Percentiles rank a stretch among this genome's conserved stretches.
Conservation (phyloP, 2,329 filamentous ascomycete genomes). For the Claviceps sp. region DNA sequence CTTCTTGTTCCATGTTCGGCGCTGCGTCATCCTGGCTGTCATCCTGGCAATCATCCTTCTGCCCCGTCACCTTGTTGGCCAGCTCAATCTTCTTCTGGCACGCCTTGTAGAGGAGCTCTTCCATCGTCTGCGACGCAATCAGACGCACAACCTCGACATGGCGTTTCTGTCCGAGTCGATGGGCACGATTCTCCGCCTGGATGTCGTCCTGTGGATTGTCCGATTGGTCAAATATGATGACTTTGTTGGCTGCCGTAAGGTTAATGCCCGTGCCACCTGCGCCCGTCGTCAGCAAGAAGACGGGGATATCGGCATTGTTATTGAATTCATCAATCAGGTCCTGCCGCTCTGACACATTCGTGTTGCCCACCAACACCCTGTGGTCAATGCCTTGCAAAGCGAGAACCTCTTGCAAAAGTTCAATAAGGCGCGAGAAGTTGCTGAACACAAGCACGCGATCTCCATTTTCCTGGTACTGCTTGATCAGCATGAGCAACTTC, state of each 20-base stretch:
- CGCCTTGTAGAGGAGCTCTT: conserved; percentile 84
- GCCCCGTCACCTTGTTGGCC: conserved; percentile 47
- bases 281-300: conserved; percentile 86
- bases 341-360: conserved; percentile 71
- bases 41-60: conserved; percentile 16
- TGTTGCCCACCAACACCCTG: conserved; percentile 76
- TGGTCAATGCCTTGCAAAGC: conserved; percentile 60
- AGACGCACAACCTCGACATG: conserved; percentile 85
- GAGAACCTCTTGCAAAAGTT: conserved; percentile 77
- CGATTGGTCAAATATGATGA: conserved; percentile 92
- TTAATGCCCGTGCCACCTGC: conserved; percentile 97
- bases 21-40: conserved; percentile 17
- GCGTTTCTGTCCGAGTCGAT: conserved; percentile 81
- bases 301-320: conserved; percentile 59
- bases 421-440: conserved; percentile 82
- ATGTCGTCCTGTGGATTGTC: conserved; percentile 97
- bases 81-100: conserved; percentile 89
- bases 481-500: conserved; percentile 62
- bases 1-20: conserved; percentile 29
- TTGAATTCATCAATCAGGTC: conserved; percentile 81
- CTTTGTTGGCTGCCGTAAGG: conserved; percentile 88
- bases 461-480: conserved; percentile 60
- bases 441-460: conserved; percentile 86
- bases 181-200: conserved; percentile 94
- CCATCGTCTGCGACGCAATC: conserved; percentile 69